Evolutionary conservation across 306 rosid species (phyloP).

Genomic region (Urtica urens): DNA sequence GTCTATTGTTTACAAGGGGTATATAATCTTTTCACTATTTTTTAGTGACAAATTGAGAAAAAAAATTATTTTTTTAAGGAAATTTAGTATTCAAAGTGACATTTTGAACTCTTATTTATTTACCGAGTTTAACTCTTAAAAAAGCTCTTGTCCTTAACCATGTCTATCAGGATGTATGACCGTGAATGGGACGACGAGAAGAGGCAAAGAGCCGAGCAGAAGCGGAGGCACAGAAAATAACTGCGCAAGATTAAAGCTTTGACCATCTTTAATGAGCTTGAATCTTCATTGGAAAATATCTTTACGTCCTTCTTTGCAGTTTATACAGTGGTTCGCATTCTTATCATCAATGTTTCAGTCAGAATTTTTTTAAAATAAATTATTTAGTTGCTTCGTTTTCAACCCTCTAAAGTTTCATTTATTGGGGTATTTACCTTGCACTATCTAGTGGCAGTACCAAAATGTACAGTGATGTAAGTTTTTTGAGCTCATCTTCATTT

Average conservation of each 20-base stretch:
- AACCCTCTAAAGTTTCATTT: conserved; percentile 13
- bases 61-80: no score
- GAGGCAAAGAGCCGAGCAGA: conserved; percentile 86
- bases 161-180: conserved; percentile 47
- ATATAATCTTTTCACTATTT: no score
- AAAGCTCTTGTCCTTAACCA: conserved; percentile 37
- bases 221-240: conserved; percentile 89
- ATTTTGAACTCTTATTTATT: background rate
- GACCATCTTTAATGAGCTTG: conserved; percentile 3
- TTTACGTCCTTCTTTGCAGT: conserved; percentile 1
- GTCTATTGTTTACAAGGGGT: no score
- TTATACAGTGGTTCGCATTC: conserved; percentile 17
- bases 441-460: conserved; percentile 15
- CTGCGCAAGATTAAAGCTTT: background rate
- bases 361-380: conserved; percentile 6
- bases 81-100: background rate
- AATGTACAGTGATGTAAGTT: conserved; percentile 47
- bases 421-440: no score
- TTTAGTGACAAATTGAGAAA: no score
- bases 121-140: background rate
- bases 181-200: conserved; percentile 96
- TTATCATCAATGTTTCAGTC: conserved; percentile 10
- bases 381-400: background rate
- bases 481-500: conserved; percentile 2
- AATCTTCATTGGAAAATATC: conserved; percentile 7